These are phyloP conservation scores for Globisporangium mamillatum DNA, from an alignment of 352 stramenopile genomes.

Conservation along the genomic window DNA sequence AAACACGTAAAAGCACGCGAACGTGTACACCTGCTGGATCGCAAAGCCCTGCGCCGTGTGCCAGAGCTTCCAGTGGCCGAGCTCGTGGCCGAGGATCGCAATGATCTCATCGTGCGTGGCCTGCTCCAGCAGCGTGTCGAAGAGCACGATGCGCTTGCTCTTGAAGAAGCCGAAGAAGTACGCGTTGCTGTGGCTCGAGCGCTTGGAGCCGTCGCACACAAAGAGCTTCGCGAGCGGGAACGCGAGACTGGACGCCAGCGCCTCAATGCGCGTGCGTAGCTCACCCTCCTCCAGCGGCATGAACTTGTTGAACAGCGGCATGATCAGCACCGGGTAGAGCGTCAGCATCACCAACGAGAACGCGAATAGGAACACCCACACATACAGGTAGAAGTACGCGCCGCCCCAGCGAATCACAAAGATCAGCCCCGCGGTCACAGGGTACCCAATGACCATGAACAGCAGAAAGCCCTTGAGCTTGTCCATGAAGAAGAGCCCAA, in stretches of 20 bases:
- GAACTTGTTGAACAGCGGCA: constrained; percentile 98
- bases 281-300: constrained; percentile 83
- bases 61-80: constrained; percentile 96
- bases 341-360: constrained; percentile 96
- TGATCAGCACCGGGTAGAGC: constrained; percentile 94
- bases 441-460: constrained; percentile 78
- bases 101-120: constrained; percentile 92
- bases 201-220: constrained; percentile 96
- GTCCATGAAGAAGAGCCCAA: constrained; percentile 93
- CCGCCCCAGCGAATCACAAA: constrained; percentile 73
- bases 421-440: constrained; percentile 60
- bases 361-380: constrained; percentile 93
- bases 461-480: constrained; percentile 93
- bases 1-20: constrained; percentile 80
- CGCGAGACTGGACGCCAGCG: constrained; percentile 83
- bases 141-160: constrained; percentile 97
- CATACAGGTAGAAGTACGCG: constrained; percentile 87
- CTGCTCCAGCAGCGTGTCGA: constrained; percentile 96
- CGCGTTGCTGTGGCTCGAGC: constrained; percentile 90
- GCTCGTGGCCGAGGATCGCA: constrained; percentile 95
- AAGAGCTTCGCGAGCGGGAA: constrained; percentile 98
- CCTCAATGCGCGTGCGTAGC: constrained; percentile 92
- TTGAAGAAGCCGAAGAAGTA: constrained; percentile 95
- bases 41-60: constrained; percentile 94
- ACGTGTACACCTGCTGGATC: constrained; percentile 89